Base-by-base conservation (phyloP, 495 filamentous ascomycete species). In the Parathielavia appendiculata region DNA sequence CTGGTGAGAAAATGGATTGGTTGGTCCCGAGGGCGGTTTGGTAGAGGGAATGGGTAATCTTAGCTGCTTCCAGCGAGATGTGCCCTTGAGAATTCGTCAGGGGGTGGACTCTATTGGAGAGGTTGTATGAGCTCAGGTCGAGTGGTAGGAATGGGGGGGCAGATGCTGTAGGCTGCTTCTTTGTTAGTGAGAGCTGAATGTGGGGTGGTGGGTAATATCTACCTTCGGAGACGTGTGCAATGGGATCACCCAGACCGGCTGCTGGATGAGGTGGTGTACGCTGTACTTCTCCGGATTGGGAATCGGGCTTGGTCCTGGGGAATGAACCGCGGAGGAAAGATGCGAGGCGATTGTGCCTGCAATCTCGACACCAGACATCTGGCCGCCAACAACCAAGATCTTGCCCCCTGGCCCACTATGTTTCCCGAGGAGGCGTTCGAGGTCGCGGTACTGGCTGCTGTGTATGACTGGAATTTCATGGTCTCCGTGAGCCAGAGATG, bases 341-440 rank as follows among this genome's bases (percentile, higher is more conserved):
- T 88, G 82, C 17, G 85, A 75, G 14, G 89, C 90, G 36, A 91
- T 76, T 5, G 83, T 81, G 20, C 85, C 83, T 8, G 88, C 88
- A 41, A 85, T 82, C 73, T 95, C 91, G 10, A 84, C 80, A 0
- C 89, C 89, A 17, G 88, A 92, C 80, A 95, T 90, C 56, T 88
- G 87, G 2, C 90, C 90, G 5, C 91, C 91, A 10, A 92, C 78
- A 14, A 96, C 79, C 4, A 92, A 78, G 49, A 95, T 81, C 63
- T 86, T 88, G n/a, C 81, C 77, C 0, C 69, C 69, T 16, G 62
- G 70, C 0, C 60, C 59, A 12, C n/a, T 44, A 19, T 62, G 49
- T 0, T 60, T 70, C 5, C 59, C 59, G 14, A 79, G 20, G 45
- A 81, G 54, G 41, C 58, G 58, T 56, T 74, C 54, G 34, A 79